These are phyloP conservation scores for Pseudogymnoascus destructans DNA, from an alignment of 2,329 filamentous ascomycete species.

Conservation along the genomic window DNA sequence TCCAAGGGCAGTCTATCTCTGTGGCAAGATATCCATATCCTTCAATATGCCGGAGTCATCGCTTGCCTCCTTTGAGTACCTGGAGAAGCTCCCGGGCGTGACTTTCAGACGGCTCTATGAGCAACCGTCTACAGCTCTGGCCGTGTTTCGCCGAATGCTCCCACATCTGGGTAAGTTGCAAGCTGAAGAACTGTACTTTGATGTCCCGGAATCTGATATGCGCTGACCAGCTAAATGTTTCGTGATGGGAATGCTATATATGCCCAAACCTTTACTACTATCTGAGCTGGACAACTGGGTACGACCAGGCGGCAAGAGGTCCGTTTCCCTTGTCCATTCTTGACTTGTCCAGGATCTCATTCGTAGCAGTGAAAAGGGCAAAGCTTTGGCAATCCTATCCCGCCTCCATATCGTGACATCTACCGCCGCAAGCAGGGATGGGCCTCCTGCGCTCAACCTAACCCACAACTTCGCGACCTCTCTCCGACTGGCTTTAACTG, in stretches of 20 bases:
- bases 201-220: conserved; percentile 12
- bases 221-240: conserved; percentile 64
- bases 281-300: conserved; percentile 79
- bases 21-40: not conserved
- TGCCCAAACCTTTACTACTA: conserved; percentile 67
- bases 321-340: conserved; percentile 17
- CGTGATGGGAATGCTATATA: conserved; percentile 90
- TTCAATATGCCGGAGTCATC: conserved; percentile 32
- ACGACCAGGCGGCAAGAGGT: conserved; percentile 50
- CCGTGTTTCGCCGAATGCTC: conserved; percentile 94
- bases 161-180: conserved; percentile 61
- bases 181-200: conserved; percentile 10
- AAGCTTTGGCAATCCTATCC: conserved; percentile 67
- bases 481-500: conserved; percentile 74
- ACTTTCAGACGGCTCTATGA: conserved; percentile 88
- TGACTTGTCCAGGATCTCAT: conserved; percentile 9
- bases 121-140: conserved; percentile 87
- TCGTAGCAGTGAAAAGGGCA: conserved; percentile 56
- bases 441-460: conserved; percentile 59
- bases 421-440: conserved; percentile 44
- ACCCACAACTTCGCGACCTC: conserved; percentile 73
- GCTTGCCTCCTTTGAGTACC: conserved; percentile 67
- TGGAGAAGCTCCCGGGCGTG: conserved; percentile 79
- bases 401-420: conserved; percentile 76
- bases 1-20: not conserved